phyloP scores from a whole-genome alignment of 495 filamentous ascomycete species.

The Aspergillus saccharolyticus region DNA sequence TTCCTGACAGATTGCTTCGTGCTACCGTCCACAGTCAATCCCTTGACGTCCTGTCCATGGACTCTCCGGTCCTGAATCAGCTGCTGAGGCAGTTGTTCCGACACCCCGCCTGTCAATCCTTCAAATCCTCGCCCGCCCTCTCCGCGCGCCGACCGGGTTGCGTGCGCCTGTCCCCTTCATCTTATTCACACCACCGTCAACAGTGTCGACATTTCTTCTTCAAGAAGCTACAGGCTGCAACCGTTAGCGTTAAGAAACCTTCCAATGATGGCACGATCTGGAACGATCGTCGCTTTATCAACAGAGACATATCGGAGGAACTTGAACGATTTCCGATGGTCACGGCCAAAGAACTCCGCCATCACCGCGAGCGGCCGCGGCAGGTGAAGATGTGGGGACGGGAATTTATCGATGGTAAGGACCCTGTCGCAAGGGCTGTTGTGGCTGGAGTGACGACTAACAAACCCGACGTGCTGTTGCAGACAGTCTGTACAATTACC shows the following conservation, averaged over 20 bases:
- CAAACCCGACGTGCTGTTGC: too few species aligned
- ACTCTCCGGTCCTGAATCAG: constrained; percentile 70
- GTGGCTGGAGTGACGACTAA: too few species aligned
- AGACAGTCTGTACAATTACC: constrained; percentile 96
- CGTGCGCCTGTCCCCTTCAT: constrained; percentile 22
- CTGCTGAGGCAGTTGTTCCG: constrained; percentile 80
- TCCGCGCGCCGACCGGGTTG: constrained; percentile 11
- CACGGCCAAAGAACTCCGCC: constrained; percentile 70
- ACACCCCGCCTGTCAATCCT: constrained; percentile 58
- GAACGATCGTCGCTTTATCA: constrained; percentile 74
- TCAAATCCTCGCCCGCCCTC: constrained; percentile 30
- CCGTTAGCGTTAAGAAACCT: constrained; percentile 31
- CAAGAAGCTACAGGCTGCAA: constrained; percentile 22
- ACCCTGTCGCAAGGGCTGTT: neutral
- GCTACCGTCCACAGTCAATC: constrained; percentile 3
- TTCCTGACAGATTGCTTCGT: too few species aligned
- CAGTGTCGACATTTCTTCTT: constrained; percentile 43
- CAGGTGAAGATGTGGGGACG: constrained; percentile 93
- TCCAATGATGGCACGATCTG: constrained; percentile 48
- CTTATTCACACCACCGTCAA: constrained; percentile 14
- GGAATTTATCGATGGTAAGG: constrained; percentile 90
- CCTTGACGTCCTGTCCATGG: constrained; percentile 51
- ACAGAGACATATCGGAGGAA: constrained; percentile 71
- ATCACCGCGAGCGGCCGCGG: constrained; percentile 67
- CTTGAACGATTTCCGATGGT: constrained; percentile 76